Base-by-base conservation (phyloP, 176 grass and related monocot species). In the Calamus simplicifolius region DNA sequence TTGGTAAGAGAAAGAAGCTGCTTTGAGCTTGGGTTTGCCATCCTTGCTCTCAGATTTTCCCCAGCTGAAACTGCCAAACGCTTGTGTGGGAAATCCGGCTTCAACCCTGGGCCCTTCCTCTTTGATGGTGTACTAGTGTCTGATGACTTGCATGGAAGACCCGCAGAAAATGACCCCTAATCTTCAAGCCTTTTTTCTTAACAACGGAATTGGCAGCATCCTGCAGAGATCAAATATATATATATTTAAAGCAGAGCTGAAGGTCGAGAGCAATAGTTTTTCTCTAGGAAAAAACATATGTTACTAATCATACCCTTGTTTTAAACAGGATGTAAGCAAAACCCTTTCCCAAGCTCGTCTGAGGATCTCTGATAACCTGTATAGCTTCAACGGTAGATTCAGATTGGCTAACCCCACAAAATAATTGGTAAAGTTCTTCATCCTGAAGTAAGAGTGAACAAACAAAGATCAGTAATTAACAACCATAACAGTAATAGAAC, bases 311-410 rank as follows among this genome's bases (percentile, higher is more conserved):
- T 92, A 98, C 93, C 93, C 84, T 90, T 75, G 87, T 89, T 69
- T 92, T 98, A 74, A 98, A 92, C 62, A 98, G 70, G 62, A 92
- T 73, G 81, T 98, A 98, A 13, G 84, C 93, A 1, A 98, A 85
- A 27, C 87, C 93, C 82, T 92, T 98, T 67, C 93, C 93, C 59
- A 89, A 29, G 76, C 87, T 92, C 60, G 84, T 73, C 15, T 57
- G 51, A 71, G 87, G 68, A 85, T 98, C 93, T 72, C 87, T 88
- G 43, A 98, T 10, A 67, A 98, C 88, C 4, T 84, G 85, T 76
- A 98, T 59, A 80, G 81, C 93, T 80, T 98, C 88, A 60, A 92
- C 67, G 63, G 69, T 70, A 51, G 71, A 69, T 82, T 79, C 79
- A 72, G 79, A 72, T 71, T 75, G 82, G 67, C 58, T 78, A 29